These are phyloP conservation scores for Pichia sp. DNA, from an alignment of 1,139 yeast species.

Conservation along the genomic window DNA sequence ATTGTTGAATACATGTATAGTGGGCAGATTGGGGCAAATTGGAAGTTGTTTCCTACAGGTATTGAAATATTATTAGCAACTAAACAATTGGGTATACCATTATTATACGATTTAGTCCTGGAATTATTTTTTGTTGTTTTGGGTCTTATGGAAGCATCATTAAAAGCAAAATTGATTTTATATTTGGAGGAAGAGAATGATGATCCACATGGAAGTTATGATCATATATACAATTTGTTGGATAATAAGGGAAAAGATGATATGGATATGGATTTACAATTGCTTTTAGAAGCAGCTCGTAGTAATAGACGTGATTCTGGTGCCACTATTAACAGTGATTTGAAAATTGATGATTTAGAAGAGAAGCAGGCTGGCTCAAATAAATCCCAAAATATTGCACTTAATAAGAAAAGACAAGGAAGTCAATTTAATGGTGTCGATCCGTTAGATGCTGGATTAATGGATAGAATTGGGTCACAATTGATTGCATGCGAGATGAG, in stretches of 20 bases:
- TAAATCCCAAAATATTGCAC: not conserved
- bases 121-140: slow-evolving; percentile 66
- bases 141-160: slow-evolving; percentile 43
- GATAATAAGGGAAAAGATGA: slow-evolving; percentile 40
- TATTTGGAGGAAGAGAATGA: too few species aligned
- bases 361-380: not conserved
- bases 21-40: slow-evolving; percentile 70
- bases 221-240: slow-evolving; percentile 11
- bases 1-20: slow-evolving; percentile 69
- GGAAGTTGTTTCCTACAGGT: slow-evolving; percentile 63
- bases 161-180: slow-evolving; percentile 17
- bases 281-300: slow-evolving; percentile 43
- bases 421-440: slow-evolving; percentile 5
- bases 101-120: slow-evolving; percentile 58
- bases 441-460: slow-evolving; percentile 3
- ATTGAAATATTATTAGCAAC: slow-evolving; percentile 58
- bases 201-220: too few species aligned
- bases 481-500: slow-evolving; percentile 1
- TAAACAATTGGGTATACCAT: slow-evolving; percentile 59
- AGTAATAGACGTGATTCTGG: slow-evolving; percentile 16
- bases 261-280: slow-evolving; percentile 53
- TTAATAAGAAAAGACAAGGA: not conserved
- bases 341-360: slow-evolving; percentile 4
- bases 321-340: slow-evolving; percentile 11
- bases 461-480: not conserved